phyloP scores from a whole-genome alignment of 108 stramenopile genomes.

The Hondaea fermentalgiana region DNA sequence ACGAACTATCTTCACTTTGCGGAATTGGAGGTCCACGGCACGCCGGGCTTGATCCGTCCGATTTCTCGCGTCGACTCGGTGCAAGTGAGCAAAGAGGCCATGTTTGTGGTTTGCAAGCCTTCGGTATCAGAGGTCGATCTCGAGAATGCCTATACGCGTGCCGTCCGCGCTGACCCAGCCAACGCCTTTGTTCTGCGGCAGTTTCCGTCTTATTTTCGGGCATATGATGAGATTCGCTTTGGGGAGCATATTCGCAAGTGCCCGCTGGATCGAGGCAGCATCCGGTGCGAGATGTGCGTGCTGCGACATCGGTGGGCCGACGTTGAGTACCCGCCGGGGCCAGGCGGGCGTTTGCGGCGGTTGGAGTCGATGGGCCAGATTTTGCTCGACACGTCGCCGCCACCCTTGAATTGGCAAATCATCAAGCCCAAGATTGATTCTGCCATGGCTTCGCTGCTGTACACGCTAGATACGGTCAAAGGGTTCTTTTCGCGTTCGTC shows the following conservation, averaged over 20 bases:
- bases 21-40: constrained; percentile 48
- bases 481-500: not conserved
- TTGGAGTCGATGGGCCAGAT: not conserved
- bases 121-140: constrained; percentile 36
- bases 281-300: not conserved
- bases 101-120: constrained; percentile 42
- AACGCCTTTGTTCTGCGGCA: constrained; percentile 54
- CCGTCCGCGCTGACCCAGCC: constrained; percentile 40
- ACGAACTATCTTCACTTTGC: constrained; percentile 54
- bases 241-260: not conserved
- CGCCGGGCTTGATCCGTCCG: constrained; percentile 4
- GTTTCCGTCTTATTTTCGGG: constrained; percentile 35
- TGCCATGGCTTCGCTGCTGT: not conserved
- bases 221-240: not conserved
- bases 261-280: constrained; percentile 3
- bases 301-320: not conserved
- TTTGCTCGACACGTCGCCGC: not conserved
- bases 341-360: not conserved
- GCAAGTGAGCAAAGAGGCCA: constrained; percentile 49
- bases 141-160: constrained; percentile 43
- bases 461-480: not conserved
- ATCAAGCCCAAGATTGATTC: not conserved
- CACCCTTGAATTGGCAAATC: not conserved
- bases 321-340: not conserved
- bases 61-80: constrained; percentile 33